A percentile compares a stretch with the other conserved stretches of the same genome.
These are phyloP conservation scores for Xylaria sp. DNA, from an alignment of 2,329 filamentous ascomycete genomes.

Conservation along the genomic window DNA sequence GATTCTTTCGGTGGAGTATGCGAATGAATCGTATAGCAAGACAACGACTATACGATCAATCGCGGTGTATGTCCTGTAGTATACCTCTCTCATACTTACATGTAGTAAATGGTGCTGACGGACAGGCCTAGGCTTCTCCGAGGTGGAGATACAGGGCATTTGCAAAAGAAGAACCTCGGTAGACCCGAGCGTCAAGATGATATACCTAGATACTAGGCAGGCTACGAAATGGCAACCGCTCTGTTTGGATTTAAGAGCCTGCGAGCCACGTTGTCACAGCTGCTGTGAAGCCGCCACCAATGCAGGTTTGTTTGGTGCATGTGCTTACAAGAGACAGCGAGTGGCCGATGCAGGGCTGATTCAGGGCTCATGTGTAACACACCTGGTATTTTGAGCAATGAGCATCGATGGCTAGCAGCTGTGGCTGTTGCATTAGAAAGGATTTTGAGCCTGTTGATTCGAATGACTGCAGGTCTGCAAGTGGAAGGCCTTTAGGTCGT, in stretches of 20 bases:
- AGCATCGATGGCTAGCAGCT: neutral
- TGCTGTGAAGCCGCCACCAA: neutral
- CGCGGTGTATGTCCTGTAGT: neutral
- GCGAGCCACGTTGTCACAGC: conserved; percentile 8
- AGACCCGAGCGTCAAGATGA: neutral
- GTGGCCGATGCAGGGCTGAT: conserved; percentile 19
- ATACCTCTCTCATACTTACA: too few relatives aligned
- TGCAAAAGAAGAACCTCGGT: neutral
- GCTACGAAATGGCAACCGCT: neutral
- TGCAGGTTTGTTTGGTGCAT: conserved; percentile 10
- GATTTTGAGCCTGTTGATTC: conserved; percentile 17
- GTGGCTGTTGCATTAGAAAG: conserved; percentile 23
- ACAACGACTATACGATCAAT: neutral
- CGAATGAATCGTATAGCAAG: conserved; percentile 19
- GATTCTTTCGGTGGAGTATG: conserved; percentile 14
- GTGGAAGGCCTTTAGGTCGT: conserved; percentile 10
- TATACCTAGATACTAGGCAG: too few relatives aligned
- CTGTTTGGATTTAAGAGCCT: neutral
- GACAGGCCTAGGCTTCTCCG: neutral
- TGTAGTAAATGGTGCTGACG: neutral
- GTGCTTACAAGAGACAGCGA: conserved; percentile 15
- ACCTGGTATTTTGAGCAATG: neutral
- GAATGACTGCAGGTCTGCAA: conserved; percentile 10
- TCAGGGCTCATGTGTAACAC: neutral
- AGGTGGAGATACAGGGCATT: neutral